Percentiles rank a stretch among this genome's conserved stretches.
These are phyloP conservation scores for Bipolaris oryzae DNA, from an alignment of 2,329 filamentous ascomycete genomes.

Conservation along the genomic window DNA sequence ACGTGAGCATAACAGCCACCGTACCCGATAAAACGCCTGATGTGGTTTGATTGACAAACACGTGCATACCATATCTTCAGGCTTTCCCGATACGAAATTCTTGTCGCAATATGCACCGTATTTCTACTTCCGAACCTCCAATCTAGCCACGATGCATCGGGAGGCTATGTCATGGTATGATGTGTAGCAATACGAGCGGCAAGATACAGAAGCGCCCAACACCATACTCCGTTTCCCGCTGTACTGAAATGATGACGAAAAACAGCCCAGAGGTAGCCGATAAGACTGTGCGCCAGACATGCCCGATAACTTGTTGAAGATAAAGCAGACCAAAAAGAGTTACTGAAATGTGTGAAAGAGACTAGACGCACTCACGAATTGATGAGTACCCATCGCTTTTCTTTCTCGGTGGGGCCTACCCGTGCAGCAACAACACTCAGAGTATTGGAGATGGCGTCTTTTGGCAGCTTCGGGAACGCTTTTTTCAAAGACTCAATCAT, in stretches of 20 bases:
- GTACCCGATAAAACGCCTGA: background rate
- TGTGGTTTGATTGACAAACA: background rate
- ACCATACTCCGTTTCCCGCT: slow-evolving; percentile 1
- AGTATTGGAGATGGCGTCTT: slow-evolving; percentile 73
- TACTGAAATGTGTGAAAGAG: background rate
- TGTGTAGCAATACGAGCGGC: background rate
- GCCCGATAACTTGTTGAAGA: background rate
- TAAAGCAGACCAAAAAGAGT: background rate
- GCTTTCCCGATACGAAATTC: background rate
- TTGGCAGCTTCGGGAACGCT: slow-evolving; percentile 73
- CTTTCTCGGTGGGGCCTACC: slow-evolving; percentile 65
- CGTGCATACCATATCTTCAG: background rate
- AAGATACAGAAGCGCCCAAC: slow-evolving; percentile 3
- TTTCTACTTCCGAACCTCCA: background rate
- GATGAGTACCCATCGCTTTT: slow-evolving; percentile 65
- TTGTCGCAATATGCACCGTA: background rate
- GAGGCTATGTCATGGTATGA: background rate
- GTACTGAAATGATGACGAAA: slow-evolving; percentile 2
- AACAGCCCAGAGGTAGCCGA: background rate
- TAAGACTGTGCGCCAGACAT: background rate
- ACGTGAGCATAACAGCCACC: background rate
- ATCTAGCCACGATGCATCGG: background rate
- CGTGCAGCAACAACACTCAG: slow-evolving; percentile 69
- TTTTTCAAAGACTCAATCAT: slow-evolving; percentile 77
- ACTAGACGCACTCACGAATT: slow-evolving; percentile 17